These are phyloP conservation scores for Sclerotinia nivalis DNA, from an alignment of 2,329 filamentous ascomycete species.

Conservation along the genomic window DNA sequence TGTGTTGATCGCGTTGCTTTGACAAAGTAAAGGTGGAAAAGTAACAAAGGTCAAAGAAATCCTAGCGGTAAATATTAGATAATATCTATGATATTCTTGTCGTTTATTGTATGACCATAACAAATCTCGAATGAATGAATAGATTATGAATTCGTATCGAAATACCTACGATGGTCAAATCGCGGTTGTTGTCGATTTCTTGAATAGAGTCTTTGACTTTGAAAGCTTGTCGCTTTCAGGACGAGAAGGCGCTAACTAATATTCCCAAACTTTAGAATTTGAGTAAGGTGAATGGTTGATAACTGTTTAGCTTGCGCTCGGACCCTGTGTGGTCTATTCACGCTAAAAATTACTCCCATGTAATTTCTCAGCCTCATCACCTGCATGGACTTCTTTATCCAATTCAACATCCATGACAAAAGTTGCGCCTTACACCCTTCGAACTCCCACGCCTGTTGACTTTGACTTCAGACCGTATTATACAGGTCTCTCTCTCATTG, in stretches of 20 bases:
- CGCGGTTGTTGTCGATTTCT: slow-evolving; percentile 18
- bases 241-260: slow-evolving; percentile 17
- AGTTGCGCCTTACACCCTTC: background rate
- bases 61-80: slow-evolving; percentile 1
- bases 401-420: background rate
- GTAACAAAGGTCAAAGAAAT: background rate
- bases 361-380: slow-evolving; percentile 15
- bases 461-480: background rate
- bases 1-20: slow-evolving; percentile 18
- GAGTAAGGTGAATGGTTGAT: background rate
- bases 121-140: background rate
- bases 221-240: slow-evolving; percentile 21
- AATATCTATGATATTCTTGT: background rate
- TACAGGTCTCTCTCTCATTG: background rate
- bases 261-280: background rate
- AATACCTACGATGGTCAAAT: slow-evolving; percentile 22
- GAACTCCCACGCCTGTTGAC: background rate
- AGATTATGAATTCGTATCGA: background rate
- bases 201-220: slow-evolving; percentile 22
- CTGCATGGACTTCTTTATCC: slow-evolving; percentile 4
- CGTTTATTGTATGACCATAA: background rate
- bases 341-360: slow-evolving; percentile 7
- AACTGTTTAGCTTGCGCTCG: background rate
- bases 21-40: slow-evolving; percentile 11
- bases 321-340: background rate